Evolutionary conservation across 495 filamentous ascomycete genomes (phyloP).

Genomic region (Neurospora sp.): DNA sequence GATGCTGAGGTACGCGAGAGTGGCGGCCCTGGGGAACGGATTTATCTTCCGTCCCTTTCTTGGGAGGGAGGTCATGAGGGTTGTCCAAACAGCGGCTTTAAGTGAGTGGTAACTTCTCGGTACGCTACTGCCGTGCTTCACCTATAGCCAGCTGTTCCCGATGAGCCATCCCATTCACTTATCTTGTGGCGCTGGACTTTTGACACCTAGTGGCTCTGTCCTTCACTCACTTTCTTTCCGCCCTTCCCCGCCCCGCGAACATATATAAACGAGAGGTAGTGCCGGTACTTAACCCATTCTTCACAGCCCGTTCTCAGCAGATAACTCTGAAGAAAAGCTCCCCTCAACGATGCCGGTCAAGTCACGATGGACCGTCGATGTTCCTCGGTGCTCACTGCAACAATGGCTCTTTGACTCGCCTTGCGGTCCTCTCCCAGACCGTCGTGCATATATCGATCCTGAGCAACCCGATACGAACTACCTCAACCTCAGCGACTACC

Average conservation of each 20-base stretch:
- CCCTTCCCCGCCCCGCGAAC: neutral
- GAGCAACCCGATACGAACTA: conserved; percentile 41
- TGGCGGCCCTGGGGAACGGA: neutral
- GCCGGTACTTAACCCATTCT: neutral
- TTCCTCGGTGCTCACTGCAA: conserved; percentile 29
- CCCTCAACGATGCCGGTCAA: conserved; percentile 23
- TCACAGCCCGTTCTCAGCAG: neutral
- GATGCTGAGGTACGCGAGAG: neutral
- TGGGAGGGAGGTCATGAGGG: neutral
- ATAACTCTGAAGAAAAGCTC: conserved; percentile 1
- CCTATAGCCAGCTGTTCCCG: neutral
- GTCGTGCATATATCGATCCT: conserved; percentile 39
- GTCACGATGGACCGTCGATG: conserved; percentile 34
- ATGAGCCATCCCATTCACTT: neutral
- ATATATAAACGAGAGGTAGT: neutral
- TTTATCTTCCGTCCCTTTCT: neutral
- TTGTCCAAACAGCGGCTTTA: neutral
- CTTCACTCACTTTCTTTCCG: conserved; percentile 1
- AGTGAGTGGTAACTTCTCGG: neutral
- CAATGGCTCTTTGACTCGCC: conserved; percentile 29
- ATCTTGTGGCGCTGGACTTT: neutral
- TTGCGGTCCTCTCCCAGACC: conserved; percentile 22
- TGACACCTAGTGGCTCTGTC: neutral
- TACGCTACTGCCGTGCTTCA: neutral
- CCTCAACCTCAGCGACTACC: conserved; percentile 40